phyloP scores from a whole-genome alignment of 208 protist genomes.

The Leishmania gerbilli region DNA sequence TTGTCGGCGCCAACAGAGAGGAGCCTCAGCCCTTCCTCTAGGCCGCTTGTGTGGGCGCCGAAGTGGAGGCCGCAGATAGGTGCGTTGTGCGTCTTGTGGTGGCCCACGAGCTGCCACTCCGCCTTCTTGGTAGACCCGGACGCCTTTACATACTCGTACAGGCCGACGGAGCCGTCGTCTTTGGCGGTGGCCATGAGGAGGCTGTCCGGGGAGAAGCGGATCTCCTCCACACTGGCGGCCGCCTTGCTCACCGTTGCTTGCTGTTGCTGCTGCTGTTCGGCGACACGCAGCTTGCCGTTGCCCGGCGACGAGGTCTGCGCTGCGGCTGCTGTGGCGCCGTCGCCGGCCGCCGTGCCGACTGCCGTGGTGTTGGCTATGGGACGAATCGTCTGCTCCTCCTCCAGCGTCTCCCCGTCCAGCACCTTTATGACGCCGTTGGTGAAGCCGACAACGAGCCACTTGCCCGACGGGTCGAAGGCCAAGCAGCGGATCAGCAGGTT shows the following conservation, averaged over 20 bases:
- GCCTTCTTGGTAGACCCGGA: slow-evolving; percentile 21
- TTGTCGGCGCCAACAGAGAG: slow-evolving; percentile 94
- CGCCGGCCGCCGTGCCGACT: neutral
- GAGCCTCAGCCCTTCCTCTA: slow-evolving; percentile 60
- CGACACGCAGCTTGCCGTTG: neutral
- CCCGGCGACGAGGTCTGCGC: neutral
- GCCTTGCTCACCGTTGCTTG: slow-evolving; percentile 49
- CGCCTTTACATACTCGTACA: slow-evolving; percentile 78
- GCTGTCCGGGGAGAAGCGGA: slow-evolving; percentile 86
- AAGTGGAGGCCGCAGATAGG: slow-evolving; percentile 92
- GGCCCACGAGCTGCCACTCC: slow-evolving; percentile 93
- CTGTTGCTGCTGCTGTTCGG: slow-evolving; percentile 8
- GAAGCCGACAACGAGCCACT: slow-evolving; percentile 90
- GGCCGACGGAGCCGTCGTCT: slow-evolving; percentile 79
- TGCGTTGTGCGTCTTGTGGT: slow-evolving; percentile 90
- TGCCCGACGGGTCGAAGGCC: slow-evolving; percentile 85
- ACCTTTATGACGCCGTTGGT: slow-evolving; percentile 94
- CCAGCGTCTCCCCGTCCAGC: slow-evolving; percentile 79
- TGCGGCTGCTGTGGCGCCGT: neutral
- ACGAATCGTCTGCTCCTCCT: slow-evolving; percentile 82
- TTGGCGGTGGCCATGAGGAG: slow-evolving; percentile 83
- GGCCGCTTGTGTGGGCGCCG: slow-evolving; percentile 40
- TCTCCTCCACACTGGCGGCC: slow-evolving; percentile 62
- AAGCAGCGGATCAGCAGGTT: slow-evolving; percentile 81
- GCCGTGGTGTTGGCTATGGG: slow-evolving; percentile 10